Percentiles rank a stretch among this genome's conserved stretches.
These are phyloP conservation scores for Penicillium riverlandense DNA, from an alignment of 495 filamentous ascomycete species.

Conservation along the genomic window DNA sequence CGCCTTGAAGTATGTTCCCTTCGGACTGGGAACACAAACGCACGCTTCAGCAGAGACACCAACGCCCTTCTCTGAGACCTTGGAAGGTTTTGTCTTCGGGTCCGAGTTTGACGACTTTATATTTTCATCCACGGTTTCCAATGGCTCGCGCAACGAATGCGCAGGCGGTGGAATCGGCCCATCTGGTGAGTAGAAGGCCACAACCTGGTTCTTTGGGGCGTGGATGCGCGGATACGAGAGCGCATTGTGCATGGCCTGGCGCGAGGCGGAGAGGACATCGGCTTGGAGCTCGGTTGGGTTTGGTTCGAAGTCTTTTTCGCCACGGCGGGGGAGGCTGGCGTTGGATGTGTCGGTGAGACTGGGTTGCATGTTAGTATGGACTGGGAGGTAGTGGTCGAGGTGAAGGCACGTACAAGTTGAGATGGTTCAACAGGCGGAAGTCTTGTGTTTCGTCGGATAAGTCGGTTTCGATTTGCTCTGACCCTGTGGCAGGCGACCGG, in stretches of 20 bases:
- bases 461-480: slow-evolving; percentile 49
- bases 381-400: neutral
- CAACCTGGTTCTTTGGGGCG: slow-evolving; percentile 39
- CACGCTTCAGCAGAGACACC: slow-evolving; percentile 30
- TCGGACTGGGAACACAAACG: slow-evolving; percentile 36
- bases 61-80: slow-evolving; percentile 10
- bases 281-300: slow-evolving; percentile 80
- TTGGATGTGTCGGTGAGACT: slow-evolving; percentile 28
- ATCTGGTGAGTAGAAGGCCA: slow-evolving; percentile 46
- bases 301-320: slow-evolving; percentile 94
- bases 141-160: neutral
- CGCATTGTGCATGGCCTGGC: slow-evolving; percentile 86
- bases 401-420: slow-evolving; percentile 42
- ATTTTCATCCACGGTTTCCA: slow-evolving; percentile 5
- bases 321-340: slow-evolving; percentile 59
- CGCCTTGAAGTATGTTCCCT: slow-evolving; percentile 47
- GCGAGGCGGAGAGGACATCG: slow-evolving; percentile 65
- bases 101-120: slow-evolving; percentile 9
- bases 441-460: slow-evolving; percentile 81
- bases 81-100: slow-evolving; percentile 5
- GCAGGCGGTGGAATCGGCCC: slow-evolving; percentile 22
- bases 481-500: slow-evolving; percentile 17
- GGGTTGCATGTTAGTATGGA: slow-evolving; percentile 2
- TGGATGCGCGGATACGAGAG: slow-evolving; percentile 67
- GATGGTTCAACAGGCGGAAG: slow-evolving; percentile 64